Percentiles rank a stretch among this genome's conserved stretches.
phyloP scores from a whole-genome alignment of 768 basidiomycete genomes.

The Rhodocollybia butyracea region DNA sequence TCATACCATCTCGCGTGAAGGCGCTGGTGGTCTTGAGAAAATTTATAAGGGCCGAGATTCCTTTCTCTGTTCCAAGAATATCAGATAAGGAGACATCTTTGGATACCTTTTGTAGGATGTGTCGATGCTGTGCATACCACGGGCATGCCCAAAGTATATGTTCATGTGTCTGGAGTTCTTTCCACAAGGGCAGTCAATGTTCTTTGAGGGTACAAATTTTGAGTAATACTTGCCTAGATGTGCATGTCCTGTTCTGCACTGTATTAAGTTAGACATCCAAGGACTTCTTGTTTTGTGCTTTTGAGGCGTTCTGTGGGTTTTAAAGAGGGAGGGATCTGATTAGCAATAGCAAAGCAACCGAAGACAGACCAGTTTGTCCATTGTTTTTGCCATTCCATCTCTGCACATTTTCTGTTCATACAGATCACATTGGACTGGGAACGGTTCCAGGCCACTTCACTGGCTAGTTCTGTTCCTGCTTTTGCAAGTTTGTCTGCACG shows the following conservation, averaged over 20 bases:
- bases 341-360: background rate
- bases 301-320: conserved; percentile 1
- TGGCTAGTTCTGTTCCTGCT: background rate
- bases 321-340: background rate
- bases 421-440: background rate
- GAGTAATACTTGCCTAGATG: conserved; percentile 25
- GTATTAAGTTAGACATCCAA: conserved; percentile 20
- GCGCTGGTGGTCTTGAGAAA: conserved; percentile 17
- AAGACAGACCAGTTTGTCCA: background rate
- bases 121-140: conserved; percentile 12
- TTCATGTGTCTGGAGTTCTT: conserved; percentile 16
- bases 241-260: conserved; percentile 25
- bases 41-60: conserved; percentile 16
- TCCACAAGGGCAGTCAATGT: conserved; percentile 21
- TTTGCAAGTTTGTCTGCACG: background rate
- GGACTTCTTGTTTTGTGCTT: conserved; percentile 15
- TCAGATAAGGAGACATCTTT: conserved; percentile 10
- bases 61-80: conserved; percentile 19
- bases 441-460: background rate
- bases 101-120: conserved; percentile 11
- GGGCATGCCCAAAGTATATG: conserved; percentile 22
- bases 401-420: background rate
- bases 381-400: background rate
- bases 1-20: conserved; percentile 15
- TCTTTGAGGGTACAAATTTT: conserved; percentile 18